Evolutionary conservation across 139 green algal species (phyloP), one percentile per base, ranked within the genome.

Genomic region (Chlorella sp.): DNA sequence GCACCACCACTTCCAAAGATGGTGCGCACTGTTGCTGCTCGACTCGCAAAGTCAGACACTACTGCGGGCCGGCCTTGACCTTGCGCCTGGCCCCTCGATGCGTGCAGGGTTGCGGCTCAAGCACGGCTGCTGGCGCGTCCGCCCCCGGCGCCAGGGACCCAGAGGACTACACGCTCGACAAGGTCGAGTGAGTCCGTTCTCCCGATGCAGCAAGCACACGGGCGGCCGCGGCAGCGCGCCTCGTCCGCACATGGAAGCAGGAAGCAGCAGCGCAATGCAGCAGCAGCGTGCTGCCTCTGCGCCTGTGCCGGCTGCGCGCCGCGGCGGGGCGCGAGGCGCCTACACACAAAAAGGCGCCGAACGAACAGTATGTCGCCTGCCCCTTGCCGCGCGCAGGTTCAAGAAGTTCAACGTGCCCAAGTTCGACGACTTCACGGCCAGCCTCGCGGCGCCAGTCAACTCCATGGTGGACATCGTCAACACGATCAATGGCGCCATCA

Each of bases 21-120:
- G n/a, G n/a, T n/a, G n/a, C n/a, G n/a, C n/a, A n/a, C n/a, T n/a
- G n/a, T n/a, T n/a, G n/a, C n/a, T n/a, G n/a, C n/a, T n/a, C n/a
- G n/a, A n/a, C n/a, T n/a, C n/a, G n/a, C n/a, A n/a, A n/a, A n/a
- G n/a, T n/a, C n/a, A n/a, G n/a, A n/a, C n/a, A n/a, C n/a, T n/a
- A n/a, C n/a, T n/a, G n/a, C n/a, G n/a, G n/a, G n/a, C n/a, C n/a
- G n/a, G n/a, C n/a, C n/a, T n/a, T n/a, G n/a, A n/a, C n/a, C n/a
- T n/a, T n/a, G n/a, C n/a, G n/a, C n/a, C n/a, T n/a, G n/a, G n/a
- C n/a, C n/a, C n/a, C n/a, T n/a, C n/a, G n/a, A n/a, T 10, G 5
- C 63, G 20, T 27, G 76, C 77, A 5, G 75, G 73, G 51, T 81
- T 91, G 34, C 68, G 71, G 71, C 26, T 70, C 61, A 3, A 69